phyloP scores from a whole-genome alignment of 139 green algal genomes.

The Picochlorum costavermella region DNA sequence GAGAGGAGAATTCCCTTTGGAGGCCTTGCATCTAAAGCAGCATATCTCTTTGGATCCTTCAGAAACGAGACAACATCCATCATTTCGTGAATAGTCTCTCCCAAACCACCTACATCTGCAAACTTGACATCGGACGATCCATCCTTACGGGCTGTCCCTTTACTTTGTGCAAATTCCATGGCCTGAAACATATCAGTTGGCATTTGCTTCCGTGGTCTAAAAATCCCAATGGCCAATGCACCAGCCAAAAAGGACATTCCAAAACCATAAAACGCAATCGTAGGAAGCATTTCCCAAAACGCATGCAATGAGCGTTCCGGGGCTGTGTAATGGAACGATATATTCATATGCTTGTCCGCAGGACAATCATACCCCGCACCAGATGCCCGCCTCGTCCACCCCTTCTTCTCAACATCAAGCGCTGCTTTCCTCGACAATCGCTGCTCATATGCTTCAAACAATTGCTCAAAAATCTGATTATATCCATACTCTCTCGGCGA shows the following conservation, averaged over 20 bases:
- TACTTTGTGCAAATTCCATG: conserved; percentile 88
- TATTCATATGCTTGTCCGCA: conserved; percentile 44
- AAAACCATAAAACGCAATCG: conserved; percentile 29
- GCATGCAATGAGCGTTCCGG: conserved; percentile 19
- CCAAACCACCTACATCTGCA: conserved; percentile 86
- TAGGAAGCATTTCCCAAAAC: conserved; percentile 16
- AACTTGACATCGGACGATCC: conserved; percentile 78
- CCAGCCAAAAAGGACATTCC: conserved; percentile 42
- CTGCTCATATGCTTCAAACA: conserved; percentile 71
- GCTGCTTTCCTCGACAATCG: conserved; percentile 14
- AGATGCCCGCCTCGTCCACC: conserved; percentile 5
- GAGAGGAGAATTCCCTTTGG: conserved; percentile 95
- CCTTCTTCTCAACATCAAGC: conserved; percentile 4
- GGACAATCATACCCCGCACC: conserved; percentile 48
- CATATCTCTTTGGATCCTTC: conserved; percentile 76
- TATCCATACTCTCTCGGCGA: conserved; percentile 33
- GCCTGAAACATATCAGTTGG: conserved; percentile 52
- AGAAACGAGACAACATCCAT: conserved; percentile 79
- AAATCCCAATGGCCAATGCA: conserved; percentile 49
- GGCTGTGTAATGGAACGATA: conserved; percentile 52
- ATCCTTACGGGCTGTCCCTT: conserved; percentile 73
- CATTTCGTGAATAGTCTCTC: conserved; percentile 69
- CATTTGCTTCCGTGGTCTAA: conserved; percentile 48
- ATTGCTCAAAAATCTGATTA: conserved; percentile 62
- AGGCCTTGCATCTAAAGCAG: conserved; percentile 66